Evolutionary conservation across 2,329 filamentous ascomycete species (phyloP).

Genomic region (Blumeriella jaapii): DNA sequence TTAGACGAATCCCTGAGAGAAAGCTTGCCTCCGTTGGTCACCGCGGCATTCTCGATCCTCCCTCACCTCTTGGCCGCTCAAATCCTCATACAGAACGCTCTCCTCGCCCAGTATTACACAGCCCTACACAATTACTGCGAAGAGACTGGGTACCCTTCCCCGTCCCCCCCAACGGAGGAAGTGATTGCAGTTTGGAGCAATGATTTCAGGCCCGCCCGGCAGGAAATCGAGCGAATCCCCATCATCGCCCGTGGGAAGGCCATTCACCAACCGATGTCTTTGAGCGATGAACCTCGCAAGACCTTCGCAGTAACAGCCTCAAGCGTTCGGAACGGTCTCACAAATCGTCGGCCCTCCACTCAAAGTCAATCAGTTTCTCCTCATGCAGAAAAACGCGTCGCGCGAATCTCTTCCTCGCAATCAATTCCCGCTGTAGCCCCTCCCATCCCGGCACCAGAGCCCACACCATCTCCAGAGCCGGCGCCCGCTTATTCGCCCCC

Average conservation of each 20-base stretch:
- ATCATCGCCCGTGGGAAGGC: conserved; percentile 58
- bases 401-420: conserved; percentile 18
- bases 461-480: conserved; percentile 16
- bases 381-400: conserved; percentile 16
- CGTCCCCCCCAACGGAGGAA: conserved; percentile 60
- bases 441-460: conserved; percentile 17
- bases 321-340: conserved; percentile 29
- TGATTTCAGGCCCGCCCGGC: conserved; percentile 50
- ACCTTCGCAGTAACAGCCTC: conserved; percentile 21
- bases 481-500: conserved; percentile 12
- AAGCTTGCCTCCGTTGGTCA: conserved; percentile 59
- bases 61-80: conserved; percentile 59
- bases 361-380: conserved; percentile 18
- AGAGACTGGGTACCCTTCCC: conserved; percentile 56
- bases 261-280: conserved; percentile 39
- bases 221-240: conserved; percentile 53
- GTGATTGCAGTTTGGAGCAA: conserved; percentile 56
- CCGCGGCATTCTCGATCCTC: conserved; percentile 60
- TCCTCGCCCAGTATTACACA: conserved; percentile 71
- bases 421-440: conserved; percentile 10
- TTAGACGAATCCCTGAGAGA: conserved; percentile 64
- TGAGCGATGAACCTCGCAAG: conserved; percentile 26
- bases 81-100: conserved; percentile 64
- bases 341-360: conserved; percentile 34
- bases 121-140: conserved; percentile 62